phyloP scores from a whole-genome alignment of 257 asterid genomes.

The Linderniella brevidens region DNA sequence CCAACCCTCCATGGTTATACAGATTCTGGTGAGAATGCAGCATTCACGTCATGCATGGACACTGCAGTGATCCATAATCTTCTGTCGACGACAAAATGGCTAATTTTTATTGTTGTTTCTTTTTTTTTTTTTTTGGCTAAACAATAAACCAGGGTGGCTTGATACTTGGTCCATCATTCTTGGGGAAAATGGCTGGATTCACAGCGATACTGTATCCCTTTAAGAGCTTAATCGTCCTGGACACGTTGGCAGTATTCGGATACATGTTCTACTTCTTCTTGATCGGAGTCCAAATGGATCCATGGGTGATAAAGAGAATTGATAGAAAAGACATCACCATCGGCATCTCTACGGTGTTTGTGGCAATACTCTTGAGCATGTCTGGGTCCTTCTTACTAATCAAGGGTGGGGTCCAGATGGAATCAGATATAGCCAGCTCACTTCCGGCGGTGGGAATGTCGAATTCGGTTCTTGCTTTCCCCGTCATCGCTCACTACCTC shows the following conservation, averaged over 20 bases:
- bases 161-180: conserved; percentile 19
- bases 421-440: conserved; percentile 1
- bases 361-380: conserved; percentile 11
- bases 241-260: conserved; percentile 16
- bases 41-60: background rate
- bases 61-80: background rate
- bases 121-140: no score
- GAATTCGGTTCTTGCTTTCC: conserved; percentile 22
- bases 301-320: conserved; percentile 19
- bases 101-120: background rate
- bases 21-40: conserved; percentile 17
- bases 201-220: conserved; percentile 12
- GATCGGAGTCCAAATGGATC: conserved; percentile 36
- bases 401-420: background rate
- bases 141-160: conserved; percentile 9
- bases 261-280: conserved; percentile 26
- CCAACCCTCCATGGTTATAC: conserved; percentile 20
- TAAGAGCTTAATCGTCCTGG: conserved; percentile 15
- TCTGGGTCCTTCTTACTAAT: conserved; percentile 6
- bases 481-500: conserved; percentile 23
- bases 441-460: conserved; percentile 12
- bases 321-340: conserved; percentile 16
- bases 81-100: background rate
- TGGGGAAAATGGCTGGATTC: conserved; percentile 19
- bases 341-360: conserved; percentile 15